These are phyloP conservation scores for Exserohilum turcica DNA, from an alignment of 2,329 filamentous ascomycete genomes.

Conservation along the genomic window DNA sequence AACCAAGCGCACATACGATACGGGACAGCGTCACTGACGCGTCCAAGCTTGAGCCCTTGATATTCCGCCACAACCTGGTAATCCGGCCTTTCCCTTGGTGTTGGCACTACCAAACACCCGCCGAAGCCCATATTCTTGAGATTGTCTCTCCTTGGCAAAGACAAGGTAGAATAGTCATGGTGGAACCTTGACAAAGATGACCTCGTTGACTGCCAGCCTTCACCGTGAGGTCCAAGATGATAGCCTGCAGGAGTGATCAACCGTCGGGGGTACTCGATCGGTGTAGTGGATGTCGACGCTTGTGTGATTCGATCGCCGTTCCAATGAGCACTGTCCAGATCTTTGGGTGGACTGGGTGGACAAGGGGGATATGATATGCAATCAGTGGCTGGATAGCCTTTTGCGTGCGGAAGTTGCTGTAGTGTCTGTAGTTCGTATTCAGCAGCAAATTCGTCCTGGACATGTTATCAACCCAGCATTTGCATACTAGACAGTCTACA, in stretches of 20 bases:
- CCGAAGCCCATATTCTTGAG: not conserved
- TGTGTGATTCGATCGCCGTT: not conserved
- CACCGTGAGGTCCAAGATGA: not conserved
- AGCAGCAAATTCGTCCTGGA: not conserved
- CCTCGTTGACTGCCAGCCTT: not conserved
- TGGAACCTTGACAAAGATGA: not conserved
- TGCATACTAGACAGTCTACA: not conserved
- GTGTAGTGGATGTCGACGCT: not conserved
- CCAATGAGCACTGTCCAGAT: not conserved
- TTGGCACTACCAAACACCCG: not conserved
- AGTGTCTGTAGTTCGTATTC: not conserved
- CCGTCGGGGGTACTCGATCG: not conserved
- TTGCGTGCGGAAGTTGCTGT: not conserved
- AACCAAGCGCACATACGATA: conserved; percentile 6
- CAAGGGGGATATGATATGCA: not conserved
- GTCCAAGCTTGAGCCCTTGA: conserved; percentile 5
- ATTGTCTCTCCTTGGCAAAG: not conserved
- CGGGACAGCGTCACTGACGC: conserved; percentile 7
- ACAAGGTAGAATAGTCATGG: not conserved
- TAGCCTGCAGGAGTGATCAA: conserved; percentile 3
- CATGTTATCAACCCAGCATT: not conserved
- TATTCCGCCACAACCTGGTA: conserved; percentile 4
- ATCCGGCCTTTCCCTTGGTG: not conserved
- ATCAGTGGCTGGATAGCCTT: not conserved
- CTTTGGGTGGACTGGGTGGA: not conserved